Conservation (phyloP, 176 grass and related monocot genomes). For the Elymus sibiricus region DNA sequence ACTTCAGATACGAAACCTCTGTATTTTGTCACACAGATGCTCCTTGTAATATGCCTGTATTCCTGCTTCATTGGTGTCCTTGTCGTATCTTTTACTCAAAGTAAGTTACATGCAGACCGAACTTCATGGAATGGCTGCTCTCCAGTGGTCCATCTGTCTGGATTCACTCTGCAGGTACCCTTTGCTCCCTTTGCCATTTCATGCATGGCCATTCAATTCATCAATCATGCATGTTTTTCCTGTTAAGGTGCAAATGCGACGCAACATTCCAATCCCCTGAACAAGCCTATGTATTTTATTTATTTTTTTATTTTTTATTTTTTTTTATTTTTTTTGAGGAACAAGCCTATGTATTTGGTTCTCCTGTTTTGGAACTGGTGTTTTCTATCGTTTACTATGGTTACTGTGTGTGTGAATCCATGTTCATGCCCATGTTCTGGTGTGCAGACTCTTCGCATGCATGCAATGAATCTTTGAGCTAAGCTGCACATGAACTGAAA, state of each 20-base stretch:
- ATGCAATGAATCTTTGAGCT: background rate
- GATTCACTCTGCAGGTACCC: conserved; percentile 88
- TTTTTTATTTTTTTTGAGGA: no score
- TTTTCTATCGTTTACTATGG: background rate
- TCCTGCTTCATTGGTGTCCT: background rate
- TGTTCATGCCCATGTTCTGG: background rate
- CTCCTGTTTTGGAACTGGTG: background rate
- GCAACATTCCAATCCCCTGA: background rate
- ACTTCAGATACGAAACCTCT: background rate
- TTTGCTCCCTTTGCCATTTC: background rate
- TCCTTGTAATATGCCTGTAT: background rate
- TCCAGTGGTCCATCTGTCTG: conserved; percentile 86
- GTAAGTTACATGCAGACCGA: conserved; percentile 57
- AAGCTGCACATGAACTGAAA: background rate
- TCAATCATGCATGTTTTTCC: background rate
- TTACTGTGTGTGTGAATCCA: background rate
- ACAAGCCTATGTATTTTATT: background rate
- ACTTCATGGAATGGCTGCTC: conserved; percentile 85
- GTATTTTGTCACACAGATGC: background rate
- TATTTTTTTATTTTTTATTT: no score
- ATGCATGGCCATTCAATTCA: background rate
- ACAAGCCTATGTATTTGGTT: no score
- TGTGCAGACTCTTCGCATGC: background rate
- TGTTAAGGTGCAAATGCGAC: background rate
- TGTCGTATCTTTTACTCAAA: conserved; percentile 24